Conservation (phyloP, 73 alveolate species). For the Effrenium voratum region DNA sequence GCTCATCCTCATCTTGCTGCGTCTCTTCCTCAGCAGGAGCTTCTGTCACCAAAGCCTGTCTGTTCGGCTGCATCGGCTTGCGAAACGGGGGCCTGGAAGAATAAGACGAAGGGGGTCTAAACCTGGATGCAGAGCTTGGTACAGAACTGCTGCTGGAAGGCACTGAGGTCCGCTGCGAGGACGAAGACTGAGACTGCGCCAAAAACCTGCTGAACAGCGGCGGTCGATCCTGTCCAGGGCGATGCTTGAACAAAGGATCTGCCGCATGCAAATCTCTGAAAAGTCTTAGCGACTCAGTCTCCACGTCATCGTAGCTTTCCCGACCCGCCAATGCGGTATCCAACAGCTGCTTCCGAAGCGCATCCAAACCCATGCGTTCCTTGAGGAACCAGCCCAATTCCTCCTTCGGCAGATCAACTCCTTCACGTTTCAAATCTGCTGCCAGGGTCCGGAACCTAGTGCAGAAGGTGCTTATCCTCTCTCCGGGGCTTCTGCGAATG, state of each 20-base stretch:
- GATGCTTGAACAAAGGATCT: background rate
- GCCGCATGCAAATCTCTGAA: background rate
- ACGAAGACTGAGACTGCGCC: too few relatives aligned
- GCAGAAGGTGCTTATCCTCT: background rate
- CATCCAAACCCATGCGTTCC: background rate
- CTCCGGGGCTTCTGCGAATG: background rate
- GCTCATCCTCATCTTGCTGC: background rate
- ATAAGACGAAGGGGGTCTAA: background rate
- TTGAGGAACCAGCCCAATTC: constrained; percentile 22
- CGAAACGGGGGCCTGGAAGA: too few relatives aligned
- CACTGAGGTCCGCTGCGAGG: background rate
- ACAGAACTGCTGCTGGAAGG: background rate
- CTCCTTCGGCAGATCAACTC: background rate
- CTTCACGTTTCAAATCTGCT: background rate
- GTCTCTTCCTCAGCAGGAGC: background rate
- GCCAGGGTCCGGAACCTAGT: background rate
- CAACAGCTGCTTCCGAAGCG: background rate
- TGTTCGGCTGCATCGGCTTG: background rate
- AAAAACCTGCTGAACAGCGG: background rate
- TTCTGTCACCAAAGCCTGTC: background rate
- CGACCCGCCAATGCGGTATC: background rate
- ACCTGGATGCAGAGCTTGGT: background rate
- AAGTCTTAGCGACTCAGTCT: background rate
- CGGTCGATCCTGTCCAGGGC: background rate
- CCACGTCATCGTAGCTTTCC: background rate